Evolutionary conservation across 352 stramenopile genomes (phyloP).

Genomic region (Pythium monospermum): DNA sequence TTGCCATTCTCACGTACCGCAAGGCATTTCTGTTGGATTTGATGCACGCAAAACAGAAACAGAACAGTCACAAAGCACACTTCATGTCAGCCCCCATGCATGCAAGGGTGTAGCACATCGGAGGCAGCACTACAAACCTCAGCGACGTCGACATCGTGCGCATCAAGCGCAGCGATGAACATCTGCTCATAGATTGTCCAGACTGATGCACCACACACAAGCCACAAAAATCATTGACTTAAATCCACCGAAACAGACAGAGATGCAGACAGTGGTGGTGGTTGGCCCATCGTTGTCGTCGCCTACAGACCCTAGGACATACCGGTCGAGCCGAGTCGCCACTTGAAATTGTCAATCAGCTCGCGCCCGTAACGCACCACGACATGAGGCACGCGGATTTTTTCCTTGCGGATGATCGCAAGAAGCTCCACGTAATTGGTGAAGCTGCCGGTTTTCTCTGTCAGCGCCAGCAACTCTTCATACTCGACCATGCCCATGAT

Average conservation of each 20-base stretch:
- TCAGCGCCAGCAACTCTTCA: conserved; percentile 25
- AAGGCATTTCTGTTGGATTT: conserved; percentile 26
- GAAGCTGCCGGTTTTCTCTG: conserved; percentile 23
- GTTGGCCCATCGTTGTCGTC: too few species aligned
- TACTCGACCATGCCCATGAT: conserved; percentile 30
- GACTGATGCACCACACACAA: conserved; percentile 13
- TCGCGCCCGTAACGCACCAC: conserved; percentile 26
- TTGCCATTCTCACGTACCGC: not conserved
- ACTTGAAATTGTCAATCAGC: conserved; percentile 32
- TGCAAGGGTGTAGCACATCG: too few species aligned
- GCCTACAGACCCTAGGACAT: too few species aligned
- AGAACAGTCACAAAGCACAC: not conserved
- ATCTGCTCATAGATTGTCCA: conserved; percentile 41
- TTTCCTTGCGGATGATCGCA: conserved; percentile 34
- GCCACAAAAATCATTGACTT: too few species aligned
- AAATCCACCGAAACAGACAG: not conserved
- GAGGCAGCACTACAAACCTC: too few species aligned
- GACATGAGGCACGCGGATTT: conserved; percentile 26
- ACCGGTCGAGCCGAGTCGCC: conserved; percentile 28
- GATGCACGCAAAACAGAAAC: too few species aligned
- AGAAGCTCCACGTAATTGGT: conserved; percentile 28
- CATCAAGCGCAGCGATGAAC: conserved; percentile 34
- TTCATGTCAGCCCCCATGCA: not conserved
- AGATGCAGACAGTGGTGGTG: too few species aligned
- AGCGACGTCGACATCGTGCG: conserved; percentile 23